A percentile compares a stretch with the other conserved stretches of the same genome.
These are phyloP conservation scores for Leptographium flavum DNA, from an alignment of 2,329 filamentous ascomycete genomes.

Conservation along the genomic window DNA sequence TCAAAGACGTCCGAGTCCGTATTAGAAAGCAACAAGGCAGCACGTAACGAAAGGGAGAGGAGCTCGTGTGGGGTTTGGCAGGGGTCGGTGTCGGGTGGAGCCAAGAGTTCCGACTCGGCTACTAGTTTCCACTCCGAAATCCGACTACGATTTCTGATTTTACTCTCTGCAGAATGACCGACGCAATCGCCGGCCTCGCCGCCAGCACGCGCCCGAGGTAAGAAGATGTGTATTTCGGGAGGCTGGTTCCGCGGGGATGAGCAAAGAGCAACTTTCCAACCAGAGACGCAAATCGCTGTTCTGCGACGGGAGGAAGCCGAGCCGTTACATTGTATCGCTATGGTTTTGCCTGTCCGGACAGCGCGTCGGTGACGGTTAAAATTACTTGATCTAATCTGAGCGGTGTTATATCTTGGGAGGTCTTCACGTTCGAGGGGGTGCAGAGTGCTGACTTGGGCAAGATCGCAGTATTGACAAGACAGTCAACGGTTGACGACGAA, in stretches of 20 bases:
- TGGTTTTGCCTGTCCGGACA: conserved; percentile 30
- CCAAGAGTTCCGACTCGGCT: too few relatives aligned
- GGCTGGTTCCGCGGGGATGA: conserved; percentile 10
- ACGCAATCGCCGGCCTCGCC: neutral
- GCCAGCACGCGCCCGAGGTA: neutral
- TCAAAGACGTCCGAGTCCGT: neutral
- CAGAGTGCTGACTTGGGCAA: too few relatives aligned
- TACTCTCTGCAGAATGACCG: too few relatives aligned
- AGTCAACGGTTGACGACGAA: too few relatives aligned
- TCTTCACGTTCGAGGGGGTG: too few relatives aligned
- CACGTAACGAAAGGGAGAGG: too few relatives aligned
- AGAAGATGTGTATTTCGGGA: neutral
- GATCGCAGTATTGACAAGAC: too few relatives aligned
- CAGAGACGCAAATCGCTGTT: conserved; percentile 21
- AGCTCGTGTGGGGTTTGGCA: too few relatives aligned
- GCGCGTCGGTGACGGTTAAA: conserved; percentile 25
- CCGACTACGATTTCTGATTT: too few relatives aligned
- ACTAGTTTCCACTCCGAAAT: too few relatives aligned
- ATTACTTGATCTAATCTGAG: conserved; percentile 55
- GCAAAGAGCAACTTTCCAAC: conserved; percentile 19
- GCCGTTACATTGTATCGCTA: conserved; percentile 24
- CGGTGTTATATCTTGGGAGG: conserved; percentile 5
- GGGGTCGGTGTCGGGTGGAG: too few relatives aligned
- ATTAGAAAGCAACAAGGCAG: too few relatives aligned
- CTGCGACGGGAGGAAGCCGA: conserved; percentile 30